These are phyloP conservation scores for Tubosaeta brunneosetosa DNA, from an alignment of 768 basidiomycete species.

Conservation along the genomic window DNA sequence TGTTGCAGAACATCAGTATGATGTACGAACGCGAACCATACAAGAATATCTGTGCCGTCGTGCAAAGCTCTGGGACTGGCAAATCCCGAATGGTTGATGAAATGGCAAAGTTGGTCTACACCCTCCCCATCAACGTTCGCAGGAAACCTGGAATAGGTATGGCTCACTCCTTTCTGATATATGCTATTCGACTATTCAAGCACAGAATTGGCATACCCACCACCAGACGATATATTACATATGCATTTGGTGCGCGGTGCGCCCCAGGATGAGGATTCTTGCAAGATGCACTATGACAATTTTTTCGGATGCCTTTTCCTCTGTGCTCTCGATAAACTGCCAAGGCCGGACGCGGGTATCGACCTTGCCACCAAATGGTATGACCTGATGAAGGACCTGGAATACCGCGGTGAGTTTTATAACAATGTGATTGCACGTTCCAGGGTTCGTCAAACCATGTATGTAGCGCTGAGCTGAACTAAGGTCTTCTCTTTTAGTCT, in stretches of 20 bases:
- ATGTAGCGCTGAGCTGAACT: not conserved
- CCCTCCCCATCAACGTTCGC: slow-evolving; percentile 3
- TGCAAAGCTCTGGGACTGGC: slow-evolving; percentile 3
- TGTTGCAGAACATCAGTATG: not conserved
- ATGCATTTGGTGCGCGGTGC: not conserved
- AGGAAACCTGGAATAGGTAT: not conserved
- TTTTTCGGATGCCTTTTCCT: not conserved
- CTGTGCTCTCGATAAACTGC: not conserved
- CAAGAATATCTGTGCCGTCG: not conserved
- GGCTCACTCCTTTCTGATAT: not conserved
- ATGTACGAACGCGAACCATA: not conserved
- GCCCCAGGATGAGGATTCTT: not conserved
- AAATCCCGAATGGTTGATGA: slow-evolving; percentile 10
- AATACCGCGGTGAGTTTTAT: not conserved
- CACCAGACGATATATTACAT: not conserved
- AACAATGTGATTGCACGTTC: not conserved
- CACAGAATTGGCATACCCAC: not conserved
- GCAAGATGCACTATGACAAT: not conserved
- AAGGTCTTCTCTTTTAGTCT: not conserved
- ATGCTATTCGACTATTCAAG: not conserved
- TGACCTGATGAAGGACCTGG: not conserved
- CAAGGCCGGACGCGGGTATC: not conserved
- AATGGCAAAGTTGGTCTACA: slow-evolving; percentile 3
- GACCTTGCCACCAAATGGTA: not conserved
- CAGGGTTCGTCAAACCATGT: not conserved